A percentile compares a stretch with the other conserved stretches of the same genome.
These are phyloP conservation scores for Physocladia obscura DNA, from an alignment of 192 early-diverging fungal genomes.

Conservation along the genomic window DNA sequence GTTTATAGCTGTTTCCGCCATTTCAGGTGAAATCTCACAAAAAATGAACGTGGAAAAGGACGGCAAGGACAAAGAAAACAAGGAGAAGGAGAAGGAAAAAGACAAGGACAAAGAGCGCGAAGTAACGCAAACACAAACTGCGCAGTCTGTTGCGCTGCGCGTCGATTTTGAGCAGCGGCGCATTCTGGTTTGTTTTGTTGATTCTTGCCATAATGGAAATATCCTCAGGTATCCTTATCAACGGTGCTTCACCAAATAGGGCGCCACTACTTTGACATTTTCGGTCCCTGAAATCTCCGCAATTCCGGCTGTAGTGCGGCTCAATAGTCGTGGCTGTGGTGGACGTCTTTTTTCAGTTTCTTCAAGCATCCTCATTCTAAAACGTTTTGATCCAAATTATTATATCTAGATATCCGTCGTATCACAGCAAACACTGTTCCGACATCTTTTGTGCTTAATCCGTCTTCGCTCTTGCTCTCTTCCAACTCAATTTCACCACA, in stretches of 20 bases:
- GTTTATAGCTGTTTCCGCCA: neutral
- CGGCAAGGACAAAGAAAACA: neutral
- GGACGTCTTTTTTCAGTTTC: slow-evolving; percentile 9
- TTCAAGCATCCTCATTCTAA: neutral
- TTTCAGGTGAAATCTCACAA: neutral
- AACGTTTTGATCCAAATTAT: neutral
- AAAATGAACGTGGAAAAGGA: neutral
- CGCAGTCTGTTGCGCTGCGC: slow-evolving; percentile 1
- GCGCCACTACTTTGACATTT: neutral
- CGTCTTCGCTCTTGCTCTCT: slow-evolving; percentile 30
- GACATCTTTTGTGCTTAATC: neutral
- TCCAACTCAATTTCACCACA: neutral
- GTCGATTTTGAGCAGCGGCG: slow-evolving; percentile 5
- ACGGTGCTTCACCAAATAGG: neutral
- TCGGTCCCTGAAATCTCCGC: neutral
- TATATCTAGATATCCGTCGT: neutral
- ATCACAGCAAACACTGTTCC: slow-evolving; percentile 3
- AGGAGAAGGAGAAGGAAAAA: neutral
- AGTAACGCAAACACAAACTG: neutral
- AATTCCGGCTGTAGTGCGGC: slow-evolving; percentile 22
- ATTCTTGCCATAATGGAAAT: too few relatives aligned
- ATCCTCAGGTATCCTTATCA: neutral
- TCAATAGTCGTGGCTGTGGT: slow-evolving; percentile 43
- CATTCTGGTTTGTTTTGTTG: slow-evolving; percentile 1
- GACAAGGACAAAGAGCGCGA: neutral